phyloP scores from a whole-genome alignment of 805 yeast species.

The Candida sonorensis region DNA sequence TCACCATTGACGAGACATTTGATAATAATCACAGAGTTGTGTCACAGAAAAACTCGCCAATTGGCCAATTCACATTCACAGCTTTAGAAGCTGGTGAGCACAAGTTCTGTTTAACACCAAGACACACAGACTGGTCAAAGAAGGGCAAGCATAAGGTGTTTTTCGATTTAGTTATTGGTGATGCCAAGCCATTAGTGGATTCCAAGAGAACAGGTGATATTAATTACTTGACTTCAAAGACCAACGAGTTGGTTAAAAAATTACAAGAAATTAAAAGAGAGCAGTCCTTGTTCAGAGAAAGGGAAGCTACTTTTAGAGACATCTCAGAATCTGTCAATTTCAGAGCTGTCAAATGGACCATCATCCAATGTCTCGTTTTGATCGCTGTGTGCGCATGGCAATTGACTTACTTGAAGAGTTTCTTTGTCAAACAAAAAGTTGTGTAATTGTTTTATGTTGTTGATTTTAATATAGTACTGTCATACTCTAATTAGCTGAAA shows the following conservation, averaged over 20 bases:
- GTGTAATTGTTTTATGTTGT: constrained; percentile 27
- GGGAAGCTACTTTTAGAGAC: constrained; percentile 70
- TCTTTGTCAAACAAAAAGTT: constrained; percentile 74
- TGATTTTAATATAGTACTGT: neutral
- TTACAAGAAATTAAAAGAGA: constrained; percentile 57
- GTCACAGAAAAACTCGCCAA: constrained; percentile 56
- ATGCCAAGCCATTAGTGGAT: constrained; percentile 55
- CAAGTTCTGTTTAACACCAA: constrained; percentile 62
- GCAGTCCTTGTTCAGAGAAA: constrained; percentile 62
- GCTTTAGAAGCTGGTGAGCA: constrained; percentile 76
- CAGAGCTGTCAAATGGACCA: constrained; percentile 68
- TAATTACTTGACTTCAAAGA: constrained; percentile 47
- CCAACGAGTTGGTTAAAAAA: constrained; percentile 49
- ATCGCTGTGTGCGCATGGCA: constrained; percentile 69
- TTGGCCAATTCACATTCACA: constrained; percentile 67
- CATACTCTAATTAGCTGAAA: neutral
- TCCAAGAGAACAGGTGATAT: constrained; percentile 57
- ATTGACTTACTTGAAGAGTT: constrained; percentile 63
- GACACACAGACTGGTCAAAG: constrained; percentile 38
- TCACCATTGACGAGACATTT: constrained; percentile 72
- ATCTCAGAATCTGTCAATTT: constrained; percentile 63
- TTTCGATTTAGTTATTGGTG: constrained; percentile 63
- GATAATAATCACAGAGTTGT: constrained; percentile 74
- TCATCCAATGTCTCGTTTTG: constrained; percentile 58
- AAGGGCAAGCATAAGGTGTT: constrained; percentile 57